Evolutionary conservation across 345 rosid genomes (phyloP).

Genomic region (Camelina hispida): DNA sequence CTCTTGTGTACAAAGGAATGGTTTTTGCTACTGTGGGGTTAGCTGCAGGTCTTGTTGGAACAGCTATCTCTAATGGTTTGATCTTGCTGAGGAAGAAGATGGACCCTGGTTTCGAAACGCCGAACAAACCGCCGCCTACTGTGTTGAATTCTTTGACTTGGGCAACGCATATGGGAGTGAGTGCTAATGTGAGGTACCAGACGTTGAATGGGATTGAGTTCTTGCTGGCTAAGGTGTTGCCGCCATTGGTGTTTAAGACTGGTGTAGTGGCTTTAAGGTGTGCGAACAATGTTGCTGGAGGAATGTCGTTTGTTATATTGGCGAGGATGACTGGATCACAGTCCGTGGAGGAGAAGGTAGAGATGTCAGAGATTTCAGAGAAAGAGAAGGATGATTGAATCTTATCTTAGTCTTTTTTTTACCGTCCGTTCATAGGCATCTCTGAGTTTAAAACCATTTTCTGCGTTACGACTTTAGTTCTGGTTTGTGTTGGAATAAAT

Average conservation of each 20-base stretch:
- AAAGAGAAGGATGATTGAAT: conserved; percentile 42
- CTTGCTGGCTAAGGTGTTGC: conserved; percentile 61
- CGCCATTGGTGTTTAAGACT: conserved; percentile 72
- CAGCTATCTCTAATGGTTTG: conserved; percentile 79
- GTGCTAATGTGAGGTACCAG: conserved; percentile 93
- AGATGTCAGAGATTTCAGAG: conserved; percentile 15
- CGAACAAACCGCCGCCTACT: conserved; percentile 90
- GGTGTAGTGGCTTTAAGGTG: conserved; percentile 85
- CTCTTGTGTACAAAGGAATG: conserved; percentile 78
- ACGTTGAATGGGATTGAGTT: conserved; percentile 85
- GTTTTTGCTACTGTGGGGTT: conserved; percentile 90
- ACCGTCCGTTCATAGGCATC: conserved; percentile 33
- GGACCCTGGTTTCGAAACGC: conserved; percentile 89
- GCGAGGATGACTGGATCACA: conserved; percentile 98
- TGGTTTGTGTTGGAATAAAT: conserved; percentile 30
- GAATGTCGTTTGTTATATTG: conserved; percentile 85
- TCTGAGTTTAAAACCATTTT: conserved; percentile 16
- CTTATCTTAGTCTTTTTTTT: conserved; percentile 10
- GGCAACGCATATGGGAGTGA: conserved; percentile 93
- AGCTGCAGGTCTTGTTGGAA: conserved; percentile 93
- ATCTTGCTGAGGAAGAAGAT: conserved; percentile 90
- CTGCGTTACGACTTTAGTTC: not conserved
- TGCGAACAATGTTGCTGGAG: conserved; percentile 82
- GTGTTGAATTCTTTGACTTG: conserved; percentile 82
- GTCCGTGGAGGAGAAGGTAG: conserved; percentile 47